These are phyloP conservation scores for Volvox reticuliferus DNA, from an alignment of 139 green algal genomes.

Conservation along the genomic window DNA sequence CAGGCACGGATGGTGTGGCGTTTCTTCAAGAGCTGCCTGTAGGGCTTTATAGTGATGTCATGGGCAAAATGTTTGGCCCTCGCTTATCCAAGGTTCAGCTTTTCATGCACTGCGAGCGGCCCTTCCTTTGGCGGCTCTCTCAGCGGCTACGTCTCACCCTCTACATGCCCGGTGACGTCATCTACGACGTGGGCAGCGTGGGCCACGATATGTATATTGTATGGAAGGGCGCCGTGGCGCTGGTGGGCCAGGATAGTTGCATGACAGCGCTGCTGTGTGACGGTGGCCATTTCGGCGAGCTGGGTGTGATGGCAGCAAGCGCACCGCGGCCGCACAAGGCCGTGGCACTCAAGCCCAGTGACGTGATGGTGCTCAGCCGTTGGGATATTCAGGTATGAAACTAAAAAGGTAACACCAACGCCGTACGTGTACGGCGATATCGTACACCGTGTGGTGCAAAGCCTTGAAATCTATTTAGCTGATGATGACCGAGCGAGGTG, in stretches of 20 bases:
- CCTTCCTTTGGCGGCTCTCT: conserved; percentile 29
- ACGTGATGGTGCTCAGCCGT: conserved; percentile 24
- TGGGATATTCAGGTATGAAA: conserved; percentile 25
- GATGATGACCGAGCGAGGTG: no score
- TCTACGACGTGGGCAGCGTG: conserved; percentile 31
- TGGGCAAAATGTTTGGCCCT: neutral
- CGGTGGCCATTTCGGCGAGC: conserved; percentile 43
- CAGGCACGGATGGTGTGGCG: conserved; percentile 25
- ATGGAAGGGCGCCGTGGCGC: conserved; percentile 35
- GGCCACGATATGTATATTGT: conserved; percentile 38
- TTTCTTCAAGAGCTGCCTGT: conserved; percentile 10
- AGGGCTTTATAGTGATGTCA: neutral
- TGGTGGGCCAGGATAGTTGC: neutral
- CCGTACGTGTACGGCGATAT: no score
- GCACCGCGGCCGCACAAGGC: conserved; percentile 7
- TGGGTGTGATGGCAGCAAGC: neutral
- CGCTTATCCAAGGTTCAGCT: conserved; percentile 7
- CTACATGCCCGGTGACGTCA: conserved; percentile 12
- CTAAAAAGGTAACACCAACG: no score
- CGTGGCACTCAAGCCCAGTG: conserved; percentile 10
- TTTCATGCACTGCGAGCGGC: conserved; percentile 25
- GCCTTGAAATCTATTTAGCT: no score
- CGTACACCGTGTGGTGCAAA: no score
- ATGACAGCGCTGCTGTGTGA: conserved; percentile 16
- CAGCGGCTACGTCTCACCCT: conserved; percentile 10